phyloP scores from a whole-genome alignment of 495 filamentous ascomycete species.

The Physcia stellaris region DNA sequence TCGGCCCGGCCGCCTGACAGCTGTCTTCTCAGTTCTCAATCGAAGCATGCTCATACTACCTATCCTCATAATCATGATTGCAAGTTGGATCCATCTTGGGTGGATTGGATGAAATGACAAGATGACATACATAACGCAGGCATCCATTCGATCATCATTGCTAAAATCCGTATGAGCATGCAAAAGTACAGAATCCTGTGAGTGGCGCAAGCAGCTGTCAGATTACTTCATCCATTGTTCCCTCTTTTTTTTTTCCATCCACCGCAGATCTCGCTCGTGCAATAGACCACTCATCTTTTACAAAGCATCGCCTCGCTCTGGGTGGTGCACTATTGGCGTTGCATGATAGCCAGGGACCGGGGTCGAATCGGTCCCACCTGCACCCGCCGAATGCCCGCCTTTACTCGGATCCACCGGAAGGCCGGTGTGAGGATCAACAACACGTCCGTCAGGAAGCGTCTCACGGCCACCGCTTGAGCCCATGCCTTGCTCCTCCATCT shows the following conservation, averaged over 20 bases:
- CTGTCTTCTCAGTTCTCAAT: no score
- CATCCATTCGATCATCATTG: background rate
- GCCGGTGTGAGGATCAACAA: conserved; percentile 5
- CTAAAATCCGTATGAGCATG: background rate
- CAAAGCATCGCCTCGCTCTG: background rate
- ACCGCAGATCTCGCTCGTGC: background rate
- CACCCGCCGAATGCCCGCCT: conserved; percentile 2
- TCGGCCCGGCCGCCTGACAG: no score
- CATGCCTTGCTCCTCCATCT: background rate
- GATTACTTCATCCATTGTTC: background rate
- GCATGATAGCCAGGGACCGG: conserved; percentile 3
- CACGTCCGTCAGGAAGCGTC: background rate
- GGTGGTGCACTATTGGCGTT: background rate
- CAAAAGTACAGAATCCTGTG: background rate
- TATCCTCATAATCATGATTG: no score
- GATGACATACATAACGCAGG: background rate
- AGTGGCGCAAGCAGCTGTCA: background rate
- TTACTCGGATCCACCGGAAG: conserved; percentile 12
- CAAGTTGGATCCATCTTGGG: background rate
- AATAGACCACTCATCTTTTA: background rate
- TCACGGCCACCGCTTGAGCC: conserved; percentile 5
- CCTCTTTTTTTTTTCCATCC: background rate
- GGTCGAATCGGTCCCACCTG: conserved; percentile 5
- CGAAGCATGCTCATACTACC: no score
- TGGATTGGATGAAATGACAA: background rate